phyloP scores from a whole-genome alignment of 2,329 filamentous ascomycete species.

The Penicillium sumatraense region DNA sequence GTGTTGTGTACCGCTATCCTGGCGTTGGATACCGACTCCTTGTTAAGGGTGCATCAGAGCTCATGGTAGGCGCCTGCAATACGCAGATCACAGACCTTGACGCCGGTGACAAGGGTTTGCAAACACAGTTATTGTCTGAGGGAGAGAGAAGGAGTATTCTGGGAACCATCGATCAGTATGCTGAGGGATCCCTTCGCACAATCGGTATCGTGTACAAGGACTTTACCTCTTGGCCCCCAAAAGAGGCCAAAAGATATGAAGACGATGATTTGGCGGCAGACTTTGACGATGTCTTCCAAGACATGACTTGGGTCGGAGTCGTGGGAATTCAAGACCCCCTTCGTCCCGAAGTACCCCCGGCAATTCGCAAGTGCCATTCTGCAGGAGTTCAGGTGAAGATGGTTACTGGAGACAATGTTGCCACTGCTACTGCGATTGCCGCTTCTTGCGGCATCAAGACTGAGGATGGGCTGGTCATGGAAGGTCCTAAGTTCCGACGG shows the following conservation, averaged over 20 bases:
- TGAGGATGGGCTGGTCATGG: constrained; percentile 66
- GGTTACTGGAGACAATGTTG: constrained; percentile 73
- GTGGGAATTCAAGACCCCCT: constrained; percentile 78
- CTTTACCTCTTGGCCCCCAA: constrained; percentile 70
- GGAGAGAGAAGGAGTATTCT: constrained; percentile 32
- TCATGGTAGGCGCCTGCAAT: constrained; percentile 46
- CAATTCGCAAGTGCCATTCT: constrained; percentile 68
- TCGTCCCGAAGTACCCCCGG: constrained; percentile 67
- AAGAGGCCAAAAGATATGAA: constrained; percentile 57
- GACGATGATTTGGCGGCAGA: constrained; percentile 67
- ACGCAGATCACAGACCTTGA: constrained; percentile 40
- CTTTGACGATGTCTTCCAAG: constrained; percentile 70
- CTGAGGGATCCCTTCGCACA: constrained; percentile 68
- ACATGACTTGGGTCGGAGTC: constrained; percentile 74
- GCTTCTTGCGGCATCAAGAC: constrained; percentile 71
- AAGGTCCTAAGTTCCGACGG: constrained; percentile 69
- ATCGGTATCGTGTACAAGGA: constrained; percentile 77
- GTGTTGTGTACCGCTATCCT: constrained; percentile 48
- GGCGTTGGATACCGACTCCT: constrained; percentile 49
- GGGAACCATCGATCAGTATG: constrained; percentile 47
- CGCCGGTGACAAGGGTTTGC: constrained; percentile 26
- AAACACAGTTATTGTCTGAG: constrained; percentile 31
- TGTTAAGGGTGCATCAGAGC: constrained; percentile 54
- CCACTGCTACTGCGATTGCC: constrained; percentile 74
- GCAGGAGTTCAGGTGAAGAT: constrained; percentile 75